Evolutionary conservation across 164 flowering plant species (phyloP), one percentile per base, ranked within the genome.

Genomic region (Chimonanthus salicifolius): DNA sequence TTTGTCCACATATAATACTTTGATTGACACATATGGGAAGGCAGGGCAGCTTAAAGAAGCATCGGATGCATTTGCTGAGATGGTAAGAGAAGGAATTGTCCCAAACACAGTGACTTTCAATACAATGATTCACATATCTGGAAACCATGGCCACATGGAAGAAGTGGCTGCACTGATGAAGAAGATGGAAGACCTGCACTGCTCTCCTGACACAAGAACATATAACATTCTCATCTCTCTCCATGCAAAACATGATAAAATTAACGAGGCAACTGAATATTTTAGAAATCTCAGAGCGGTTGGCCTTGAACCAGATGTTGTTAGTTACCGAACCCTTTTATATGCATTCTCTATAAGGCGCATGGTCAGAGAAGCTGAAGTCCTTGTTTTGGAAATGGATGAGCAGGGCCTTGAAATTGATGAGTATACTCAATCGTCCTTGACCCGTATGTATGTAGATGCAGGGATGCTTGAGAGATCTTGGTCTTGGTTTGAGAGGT

Each of bases 21-120:
- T 94, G 82, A 92, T 94, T 46, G 99, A 94, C 67, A 92, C 91
- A 2, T 92, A 90, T 82, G 98, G 99, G 7, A 92, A 92, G 76
- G 87, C 93, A 3, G 97, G 99, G n/a, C 87, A 87, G 64, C 82
- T 95, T 70, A 77, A 83, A 80, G 93, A 89, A 76, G 97, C 93
- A 7, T 87, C 91, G 9, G 78, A 82, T 49, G 86, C 89, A 48
- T 91, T 92, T 77, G 72, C 74, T 4, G 74, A 21, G 78, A 92
- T 95, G 97, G 88, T 95, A 16, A 78, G 75, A 47, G 88, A 86
- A 76, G 98, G 97, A 43, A 81, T 91, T 62, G 74, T 83, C 33
- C 98, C 91, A 5, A 92, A 80, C 71, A 89, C 90, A 0, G 88
- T 95, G 68, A 95, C 99, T 70, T 92, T 95, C 82, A 95, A 92